Evolutionary conservation across 1,284 basidiomycete genomes (phyloP).

Genomic region (Pascua sp.): DNA sequence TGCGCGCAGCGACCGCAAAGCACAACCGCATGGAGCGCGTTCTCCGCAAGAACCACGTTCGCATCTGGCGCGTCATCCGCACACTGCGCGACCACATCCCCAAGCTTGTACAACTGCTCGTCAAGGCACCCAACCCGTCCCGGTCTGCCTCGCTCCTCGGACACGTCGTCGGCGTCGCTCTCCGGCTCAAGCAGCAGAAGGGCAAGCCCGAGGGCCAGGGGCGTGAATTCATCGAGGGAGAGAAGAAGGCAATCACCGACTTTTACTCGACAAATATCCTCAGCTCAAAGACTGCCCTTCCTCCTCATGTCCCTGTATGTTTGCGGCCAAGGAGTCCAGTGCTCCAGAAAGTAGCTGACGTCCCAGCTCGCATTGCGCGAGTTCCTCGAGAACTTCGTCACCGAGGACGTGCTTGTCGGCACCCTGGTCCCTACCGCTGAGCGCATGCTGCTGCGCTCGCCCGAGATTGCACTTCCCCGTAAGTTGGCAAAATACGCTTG

Average conservation of each 20-base stretch:
- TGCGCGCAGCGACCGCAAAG: constrained; percentile 8
- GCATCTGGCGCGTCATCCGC: constrained; percentile 38
- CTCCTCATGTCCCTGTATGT: constrained; percentile 31
- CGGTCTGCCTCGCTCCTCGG: constrained; percentile 37
- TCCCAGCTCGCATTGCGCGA: constrained; percentile 25
- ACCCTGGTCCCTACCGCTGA: constrained; percentile 45
- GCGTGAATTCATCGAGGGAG: constrained; percentile 25
- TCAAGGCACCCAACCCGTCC: constrained; percentile 25
- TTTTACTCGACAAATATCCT: constrained; percentile 43
- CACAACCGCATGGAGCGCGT: constrained; percentile 18
- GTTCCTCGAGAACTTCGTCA: constrained; percentile 34
- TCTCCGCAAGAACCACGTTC: constrained; percentile 32
- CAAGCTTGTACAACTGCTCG: constrained; percentile 29
- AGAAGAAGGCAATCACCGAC: constrained; percentile 35
- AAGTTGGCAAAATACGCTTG: constrained; percentile 5
- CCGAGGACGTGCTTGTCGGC: constrained; percentile 26
- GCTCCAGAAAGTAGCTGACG: background rate
- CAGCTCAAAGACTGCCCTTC: constrained; percentile 36
- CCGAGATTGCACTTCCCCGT: constrained; percentile 42
- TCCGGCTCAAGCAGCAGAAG: constrained; percentile 31
- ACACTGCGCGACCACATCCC: constrained; percentile 30
- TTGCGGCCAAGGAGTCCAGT: background rate
- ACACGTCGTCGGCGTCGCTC: constrained; percentile 38
- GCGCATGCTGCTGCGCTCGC: constrained; percentile 45
- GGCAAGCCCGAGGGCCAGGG: constrained; percentile 17